These are phyloP conservation scores for Didymella keratinophila DNA, from an alignment of 2,329 filamentous ascomycete genomes.

Conservation along the genomic window DNA sequence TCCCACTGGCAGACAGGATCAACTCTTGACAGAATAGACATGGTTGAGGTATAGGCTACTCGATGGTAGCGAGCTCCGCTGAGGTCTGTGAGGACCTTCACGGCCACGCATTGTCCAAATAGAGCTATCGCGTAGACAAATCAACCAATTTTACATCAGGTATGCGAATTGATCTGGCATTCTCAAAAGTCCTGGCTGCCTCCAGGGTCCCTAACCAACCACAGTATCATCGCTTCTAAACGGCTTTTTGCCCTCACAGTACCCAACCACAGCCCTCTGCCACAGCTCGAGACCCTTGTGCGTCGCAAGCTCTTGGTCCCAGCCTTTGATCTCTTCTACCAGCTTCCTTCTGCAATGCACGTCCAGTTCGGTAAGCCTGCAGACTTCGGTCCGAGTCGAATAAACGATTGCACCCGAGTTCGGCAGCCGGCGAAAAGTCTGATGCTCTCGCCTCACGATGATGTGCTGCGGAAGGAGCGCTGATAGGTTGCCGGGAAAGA, in stretches of 20 bases:
- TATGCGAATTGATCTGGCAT: no score
- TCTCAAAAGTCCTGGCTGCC: background rate
- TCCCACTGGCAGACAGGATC: no score
- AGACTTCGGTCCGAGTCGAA: constrained; percentile 59
- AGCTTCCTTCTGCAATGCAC: constrained; percentile 20
- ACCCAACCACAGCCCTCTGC: constrained; percentile 6
- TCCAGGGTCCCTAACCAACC: background rate
- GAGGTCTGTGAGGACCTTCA: background rate
- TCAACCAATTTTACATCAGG: background rate
- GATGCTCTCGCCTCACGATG: constrained; percentile 58
- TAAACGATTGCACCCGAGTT: constrained; percentile 58
- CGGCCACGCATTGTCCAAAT: background rate
- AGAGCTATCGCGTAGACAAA: background rate
- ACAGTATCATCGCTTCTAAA: background rate
- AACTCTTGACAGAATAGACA: no score
- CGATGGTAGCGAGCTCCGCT: background rate
- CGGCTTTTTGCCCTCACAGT: constrained; percentile 7
- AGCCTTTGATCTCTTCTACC: constrained; percentile 32
- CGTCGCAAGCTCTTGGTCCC: constrained; percentile 20
- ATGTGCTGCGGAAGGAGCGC: constrained; percentile 50
- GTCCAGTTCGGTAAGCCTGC: constrained; percentile 31
- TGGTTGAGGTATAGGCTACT: background rate
- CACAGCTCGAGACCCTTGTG: constrained; percentile 7
- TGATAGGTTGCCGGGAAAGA: constrained; percentile 34
- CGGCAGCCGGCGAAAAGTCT: constrained; percentile 59